Conservation (phyloP, 106 monocot species). For the Dendrobium huoshanense region DNA sequence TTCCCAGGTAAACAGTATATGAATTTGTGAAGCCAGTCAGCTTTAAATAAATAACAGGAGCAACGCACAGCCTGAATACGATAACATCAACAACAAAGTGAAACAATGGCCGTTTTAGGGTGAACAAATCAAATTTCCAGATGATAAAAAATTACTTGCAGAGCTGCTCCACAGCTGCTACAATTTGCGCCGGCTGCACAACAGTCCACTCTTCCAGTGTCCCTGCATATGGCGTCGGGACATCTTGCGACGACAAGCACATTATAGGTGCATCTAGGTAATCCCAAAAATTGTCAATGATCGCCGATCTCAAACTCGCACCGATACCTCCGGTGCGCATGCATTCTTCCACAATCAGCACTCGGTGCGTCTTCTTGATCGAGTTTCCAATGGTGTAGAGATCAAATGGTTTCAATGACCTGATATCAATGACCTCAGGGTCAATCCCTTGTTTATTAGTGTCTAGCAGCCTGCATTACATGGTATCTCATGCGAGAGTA, state of each 20-base stretch:
- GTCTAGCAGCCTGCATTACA: conserved; percentile 93
- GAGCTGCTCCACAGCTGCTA: conserved; percentile 81
- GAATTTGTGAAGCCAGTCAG: too few relatives aligned
- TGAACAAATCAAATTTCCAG: too few relatives aligned
- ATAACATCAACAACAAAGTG: too few relatives aligned
- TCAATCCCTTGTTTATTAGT: conserved; percentile 81
- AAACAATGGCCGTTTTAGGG: too few relatives aligned
- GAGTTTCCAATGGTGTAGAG: conserved; percentile 85
- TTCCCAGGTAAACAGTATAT: too few relatives aligned
- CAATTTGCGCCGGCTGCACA: conserved; percentile 89
- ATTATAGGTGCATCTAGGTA: conserved; percentile 72
- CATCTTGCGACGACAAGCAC: conserved; percentile 93
- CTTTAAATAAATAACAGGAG: too few relatives aligned
- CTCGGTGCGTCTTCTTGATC: conserved; percentile 88
- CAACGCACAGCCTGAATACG: too few relatives aligned
- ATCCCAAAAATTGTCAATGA: conserved; percentile 96
- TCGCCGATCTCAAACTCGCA: conserved; percentile 76
- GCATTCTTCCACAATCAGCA: conserved; percentile 96
- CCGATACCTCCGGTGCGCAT: conserved; percentile 96
- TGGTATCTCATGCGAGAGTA: conserved; percentile 93
- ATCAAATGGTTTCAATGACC: conserved; percentile 93
- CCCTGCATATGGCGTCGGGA: conserved; percentile 92
- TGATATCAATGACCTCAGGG: conserved; percentile 94
- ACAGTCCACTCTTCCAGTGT: conserved; percentile 89
- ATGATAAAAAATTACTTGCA: conserved; percentile 24